Conservation (phyloP, 2,329 filamentous ascomycete genomes). For the Teratosphaeria pseudoeucalypti region DNA sequence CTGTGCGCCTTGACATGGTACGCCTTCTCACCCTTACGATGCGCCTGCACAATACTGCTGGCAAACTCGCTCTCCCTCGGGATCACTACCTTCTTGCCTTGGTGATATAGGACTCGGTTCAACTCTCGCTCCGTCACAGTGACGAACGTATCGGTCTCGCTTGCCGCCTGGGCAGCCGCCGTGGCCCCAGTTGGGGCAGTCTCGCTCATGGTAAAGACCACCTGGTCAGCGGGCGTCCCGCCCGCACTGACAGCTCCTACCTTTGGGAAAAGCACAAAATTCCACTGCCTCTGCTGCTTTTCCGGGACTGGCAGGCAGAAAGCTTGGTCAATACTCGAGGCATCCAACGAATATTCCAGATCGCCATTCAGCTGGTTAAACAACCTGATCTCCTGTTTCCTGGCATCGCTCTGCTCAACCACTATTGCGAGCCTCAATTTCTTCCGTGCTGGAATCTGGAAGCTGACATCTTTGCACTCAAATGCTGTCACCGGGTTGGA, state of each 20-base stretch:
- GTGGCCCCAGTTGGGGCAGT: conserved; percentile 30
- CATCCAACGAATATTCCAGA: conserved; percentile 36
- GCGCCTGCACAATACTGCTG: conserved; percentile 49
- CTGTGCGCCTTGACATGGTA: conserved; percentile 55
- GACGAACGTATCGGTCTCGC: conserved; percentile 37
- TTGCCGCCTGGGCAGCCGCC: conserved; percentile 28
- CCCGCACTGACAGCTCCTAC: conserved; percentile 33
- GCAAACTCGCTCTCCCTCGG: conserved; percentile 49
- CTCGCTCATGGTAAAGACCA: conserved; percentile 52
- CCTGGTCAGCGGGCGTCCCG: conserved; percentile 38
- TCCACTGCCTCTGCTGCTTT: conserved; percentile 52
- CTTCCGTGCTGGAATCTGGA: conserved; percentile 53
- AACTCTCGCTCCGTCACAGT: conserved; percentile 34
- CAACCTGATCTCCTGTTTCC: conserved; percentile 16
- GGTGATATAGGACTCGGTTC: conserved; percentile 37
- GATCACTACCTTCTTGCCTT: conserved; percentile 39
- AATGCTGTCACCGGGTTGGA: conserved; percentile 17
- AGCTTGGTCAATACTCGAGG: conserved; percentile 45
- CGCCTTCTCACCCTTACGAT: conserved; percentile 52
- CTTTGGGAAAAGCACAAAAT: conserved; percentile 50
- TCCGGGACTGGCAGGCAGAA: conserved; percentile 55
- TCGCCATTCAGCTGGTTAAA: conserved; percentile 16
- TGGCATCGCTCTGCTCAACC: conserved; percentile 12
- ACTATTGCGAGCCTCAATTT: conserved; percentile 52
- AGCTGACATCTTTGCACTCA: conserved; percentile 47